phyloP scores from a whole-genome alignment of 2,329 filamentous ascomycete genomes.

The Colletotrichum sidae region DNA sequence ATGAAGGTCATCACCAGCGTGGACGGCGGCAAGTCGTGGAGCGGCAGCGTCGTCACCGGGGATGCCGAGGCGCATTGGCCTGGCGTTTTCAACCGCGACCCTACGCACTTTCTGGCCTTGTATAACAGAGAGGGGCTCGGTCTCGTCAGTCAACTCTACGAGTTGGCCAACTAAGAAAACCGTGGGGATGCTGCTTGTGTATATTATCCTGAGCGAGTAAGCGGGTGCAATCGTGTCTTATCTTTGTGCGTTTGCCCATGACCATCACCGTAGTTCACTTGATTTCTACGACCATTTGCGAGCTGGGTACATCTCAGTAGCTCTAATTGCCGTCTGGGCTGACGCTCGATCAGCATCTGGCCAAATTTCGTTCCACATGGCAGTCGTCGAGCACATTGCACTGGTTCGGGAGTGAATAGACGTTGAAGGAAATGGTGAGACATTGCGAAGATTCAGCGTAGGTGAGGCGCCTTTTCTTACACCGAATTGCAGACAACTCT shows the following conservation, averaged over 20 bases:
- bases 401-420: no score
- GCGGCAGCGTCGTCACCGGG: conserved; percentile 41
- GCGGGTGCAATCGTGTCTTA: no score
- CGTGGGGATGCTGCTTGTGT: no score
- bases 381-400: not conserved
- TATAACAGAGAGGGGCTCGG: conserved; percentile 43
- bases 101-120: conserved; percentile 43
- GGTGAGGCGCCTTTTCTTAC: no score
- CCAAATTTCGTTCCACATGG: not conserved
- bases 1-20: conserved; percentile 47
- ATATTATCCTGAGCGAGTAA: no score
- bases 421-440: no score
- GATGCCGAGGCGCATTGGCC: conserved; percentile 46
- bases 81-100: conserved; percentile 41
- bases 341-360: not conserved
- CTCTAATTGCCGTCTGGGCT: not conserved
- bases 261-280: conserved; percentile 1
- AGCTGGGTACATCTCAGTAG: not conserved
- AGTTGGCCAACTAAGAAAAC: not conserved
- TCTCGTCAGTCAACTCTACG: conserved; percentile 40
- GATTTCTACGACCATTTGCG: not conserved
- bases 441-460: no score
- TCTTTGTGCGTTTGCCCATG: no score
- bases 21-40: conserved; percentile 44
- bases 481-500: no score